Conservation (phyloP, 75 land plant species). For the Pinus tabuliformis region DNA sequence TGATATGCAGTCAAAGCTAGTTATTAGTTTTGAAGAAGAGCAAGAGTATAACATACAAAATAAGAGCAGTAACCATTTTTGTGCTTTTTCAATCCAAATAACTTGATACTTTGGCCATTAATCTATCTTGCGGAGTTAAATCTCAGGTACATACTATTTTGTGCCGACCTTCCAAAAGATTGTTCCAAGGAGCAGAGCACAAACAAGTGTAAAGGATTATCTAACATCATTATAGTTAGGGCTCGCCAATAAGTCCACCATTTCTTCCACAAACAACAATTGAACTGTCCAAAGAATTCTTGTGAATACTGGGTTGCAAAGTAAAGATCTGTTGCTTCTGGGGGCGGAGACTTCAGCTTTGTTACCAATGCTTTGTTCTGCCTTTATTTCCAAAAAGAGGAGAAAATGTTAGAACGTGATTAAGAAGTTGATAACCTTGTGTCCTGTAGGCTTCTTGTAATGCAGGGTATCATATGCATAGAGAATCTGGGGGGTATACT, state of each 20-base stretch:
- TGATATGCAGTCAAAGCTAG: constrained; percentile 3
- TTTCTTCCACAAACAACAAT: constrained; percentile 49
- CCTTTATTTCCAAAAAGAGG: constrained; percentile 9
- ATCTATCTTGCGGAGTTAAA: neutral
- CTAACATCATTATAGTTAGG: constrained; percentile 38
- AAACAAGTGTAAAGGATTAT: constrained; percentile 22
- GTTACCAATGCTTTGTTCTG: constrained; percentile 13
- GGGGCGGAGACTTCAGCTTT: constrained; percentile 3
- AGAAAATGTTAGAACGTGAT: neutral
- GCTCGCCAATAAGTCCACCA: constrained; percentile 40
- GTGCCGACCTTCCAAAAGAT: constrained; percentile 25
- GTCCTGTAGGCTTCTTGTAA: neutral
- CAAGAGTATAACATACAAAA: neutral
- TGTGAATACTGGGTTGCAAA: constrained; percentile 33
- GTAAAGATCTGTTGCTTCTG: constrained; percentile 22
- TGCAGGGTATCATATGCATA: neutral
- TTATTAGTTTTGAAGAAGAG: neutral
- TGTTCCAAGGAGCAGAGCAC: constrained; percentile 36
- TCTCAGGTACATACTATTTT: constrained; percentile 16
- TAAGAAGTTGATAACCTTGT: neutral
- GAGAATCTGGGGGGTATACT: neutral
- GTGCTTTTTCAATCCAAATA: neutral
- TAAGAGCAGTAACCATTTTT: neutral
- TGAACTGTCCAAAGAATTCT: constrained; percentile 15
- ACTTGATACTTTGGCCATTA: neutral